These are phyloP conservation scores for Cercospora zeae-maydis DNA, from an alignment of 2,329 filamentous ascomycete species.

Conservation along the genomic window DNA sequence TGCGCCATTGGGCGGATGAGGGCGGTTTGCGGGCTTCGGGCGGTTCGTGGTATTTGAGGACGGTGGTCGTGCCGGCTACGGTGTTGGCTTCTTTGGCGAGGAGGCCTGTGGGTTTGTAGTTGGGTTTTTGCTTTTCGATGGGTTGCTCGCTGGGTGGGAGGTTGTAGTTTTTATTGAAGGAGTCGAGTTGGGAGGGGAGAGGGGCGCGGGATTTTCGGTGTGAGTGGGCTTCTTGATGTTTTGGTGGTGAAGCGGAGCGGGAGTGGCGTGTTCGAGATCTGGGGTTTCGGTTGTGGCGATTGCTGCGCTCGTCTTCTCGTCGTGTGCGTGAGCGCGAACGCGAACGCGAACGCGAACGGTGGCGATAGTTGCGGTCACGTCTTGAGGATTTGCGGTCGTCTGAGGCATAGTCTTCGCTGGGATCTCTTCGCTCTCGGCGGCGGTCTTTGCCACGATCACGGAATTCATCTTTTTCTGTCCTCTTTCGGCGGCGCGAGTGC, in stretches of 20 bases:
- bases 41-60: conserved; percentile 95
- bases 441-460: conserved; percentile 8
- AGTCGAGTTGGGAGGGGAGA: conserved; percentile 47
- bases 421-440: conserved; percentile 16
- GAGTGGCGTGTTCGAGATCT: conserved; percentile 31
- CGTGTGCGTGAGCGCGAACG: conserved; percentile 24
- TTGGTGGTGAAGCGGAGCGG: conserved; percentile 41
- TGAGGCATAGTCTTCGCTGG: conserved; percentile 9
- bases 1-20: conserved; percentile 72
- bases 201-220: conserved; percentile 40
- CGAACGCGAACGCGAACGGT: conserved; percentile 24
- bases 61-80: conserved; percentile 69
- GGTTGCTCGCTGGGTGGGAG: conserved; percentile 33
- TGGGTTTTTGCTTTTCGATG: conserved; percentile 76
- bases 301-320: conserved; percentile 20
- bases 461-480: conserved; percentile 4
- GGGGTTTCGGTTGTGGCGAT: conserved; percentile 25
- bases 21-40: conserved; percentile 86
- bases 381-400: conserved; percentile 12
- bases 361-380: conserved; percentile 22
- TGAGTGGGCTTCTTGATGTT: conserved; percentile 25
- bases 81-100: conserved; percentile 86
- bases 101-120: conserved; percentile 74
- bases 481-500: conserved; percentile 8
- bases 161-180: conserved; percentile 36